phyloP scores from a whole-genome alignment of 495 filamentous ascomycete species.

The Lasiosphaeria miniovina region DNA sequence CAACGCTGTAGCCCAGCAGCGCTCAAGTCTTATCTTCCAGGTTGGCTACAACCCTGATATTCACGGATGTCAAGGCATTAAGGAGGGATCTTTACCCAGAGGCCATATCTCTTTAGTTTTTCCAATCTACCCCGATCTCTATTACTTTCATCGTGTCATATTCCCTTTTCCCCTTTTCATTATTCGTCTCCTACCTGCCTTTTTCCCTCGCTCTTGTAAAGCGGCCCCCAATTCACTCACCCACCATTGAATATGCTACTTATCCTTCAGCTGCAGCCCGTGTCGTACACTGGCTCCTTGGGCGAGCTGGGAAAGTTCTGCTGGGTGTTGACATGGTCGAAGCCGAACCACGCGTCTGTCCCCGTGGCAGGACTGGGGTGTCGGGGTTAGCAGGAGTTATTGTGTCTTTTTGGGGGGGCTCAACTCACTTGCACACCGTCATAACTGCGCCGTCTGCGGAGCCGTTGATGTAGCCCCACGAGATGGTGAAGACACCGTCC shows the following conservation, averaged over 20 bases:
- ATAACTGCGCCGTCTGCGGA: constrained; percentile 22
- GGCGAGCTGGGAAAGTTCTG: constrained; percentile 7
- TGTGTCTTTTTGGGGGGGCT: background rate
- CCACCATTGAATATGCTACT: background rate
- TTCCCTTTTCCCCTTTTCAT: background rate
- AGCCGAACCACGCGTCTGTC: constrained; percentile 1
- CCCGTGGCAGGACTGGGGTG: background rate
- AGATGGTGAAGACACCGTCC: constrained; percentile 11
- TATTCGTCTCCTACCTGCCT: background rate
- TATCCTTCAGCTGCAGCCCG: constrained; percentile 9
- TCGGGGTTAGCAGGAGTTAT: background rate
- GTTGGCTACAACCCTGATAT: too few relatives aligned
- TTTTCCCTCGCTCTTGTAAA: background rate
- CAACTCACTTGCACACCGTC: constrained; percentile 26
- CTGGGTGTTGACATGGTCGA: background rate
- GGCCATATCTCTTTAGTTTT: too few relatives aligned
- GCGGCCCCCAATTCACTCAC: background rate
- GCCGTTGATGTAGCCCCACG: constrained; percentile 24
- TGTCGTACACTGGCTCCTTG: constrained; percentile 8
- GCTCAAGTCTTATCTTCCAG: too few relatives aligned
- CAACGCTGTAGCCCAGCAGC: too few relatives aligned
- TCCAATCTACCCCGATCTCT: too few relatives aligned
- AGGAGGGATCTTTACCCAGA: too few relatives aligned
- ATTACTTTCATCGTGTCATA: background rate
- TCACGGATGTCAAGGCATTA: too few relatives aligned